Percentiles rank a stretch among this genome's conserved stretches.
phyloP scores from a whole-genome alignment of 768 basidiomycete species.

The Ramaria sp. region DNA sequence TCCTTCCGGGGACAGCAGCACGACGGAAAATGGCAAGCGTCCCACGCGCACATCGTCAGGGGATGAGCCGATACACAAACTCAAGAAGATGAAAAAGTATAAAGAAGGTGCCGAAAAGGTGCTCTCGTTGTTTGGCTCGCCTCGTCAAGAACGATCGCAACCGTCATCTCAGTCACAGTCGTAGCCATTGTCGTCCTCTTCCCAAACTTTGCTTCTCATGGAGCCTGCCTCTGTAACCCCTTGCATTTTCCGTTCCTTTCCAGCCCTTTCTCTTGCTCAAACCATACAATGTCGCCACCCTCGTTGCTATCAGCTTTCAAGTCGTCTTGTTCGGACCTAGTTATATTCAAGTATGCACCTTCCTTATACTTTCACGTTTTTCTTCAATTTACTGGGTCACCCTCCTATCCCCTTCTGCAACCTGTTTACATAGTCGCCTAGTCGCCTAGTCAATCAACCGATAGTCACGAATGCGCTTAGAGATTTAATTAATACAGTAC shows the following conservation, averaged over 20 bases:
- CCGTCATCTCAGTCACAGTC: neutral
- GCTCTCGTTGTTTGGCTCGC: conserved; percentile 70
- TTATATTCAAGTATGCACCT: conserved; percentile 4
- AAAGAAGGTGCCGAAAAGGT: conserved; percentile 84
- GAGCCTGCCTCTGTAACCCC: neutral
- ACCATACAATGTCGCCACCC: neutral
- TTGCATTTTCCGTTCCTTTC: neutral
- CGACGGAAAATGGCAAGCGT: conserved; percentile 12
- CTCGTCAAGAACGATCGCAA: conserved; percentile 30
- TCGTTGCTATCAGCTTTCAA: neutral
- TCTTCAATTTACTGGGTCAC: neutral
- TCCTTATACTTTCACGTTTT: conserved; percentile 6
- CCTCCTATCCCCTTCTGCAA: neutral
- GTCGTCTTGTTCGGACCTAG: conserved; percentile 4
- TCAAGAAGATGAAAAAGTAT: conserved; percentile 74
- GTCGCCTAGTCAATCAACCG: neutral
- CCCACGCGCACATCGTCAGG: conserved; percentile 19
- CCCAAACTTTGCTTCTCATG: neutral
- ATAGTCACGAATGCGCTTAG: neutral
- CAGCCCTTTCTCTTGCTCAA: neutral
- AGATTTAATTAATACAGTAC: neutral
- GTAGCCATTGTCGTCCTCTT: neutral
- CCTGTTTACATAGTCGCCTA: conserved; percentile 3
- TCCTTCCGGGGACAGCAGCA: neutral
- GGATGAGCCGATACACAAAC: conserved; percentile 42